Conservation (phyloP, 2,329 filamentous ascomycete species). For the Leptographium lundbergii region DNA sequence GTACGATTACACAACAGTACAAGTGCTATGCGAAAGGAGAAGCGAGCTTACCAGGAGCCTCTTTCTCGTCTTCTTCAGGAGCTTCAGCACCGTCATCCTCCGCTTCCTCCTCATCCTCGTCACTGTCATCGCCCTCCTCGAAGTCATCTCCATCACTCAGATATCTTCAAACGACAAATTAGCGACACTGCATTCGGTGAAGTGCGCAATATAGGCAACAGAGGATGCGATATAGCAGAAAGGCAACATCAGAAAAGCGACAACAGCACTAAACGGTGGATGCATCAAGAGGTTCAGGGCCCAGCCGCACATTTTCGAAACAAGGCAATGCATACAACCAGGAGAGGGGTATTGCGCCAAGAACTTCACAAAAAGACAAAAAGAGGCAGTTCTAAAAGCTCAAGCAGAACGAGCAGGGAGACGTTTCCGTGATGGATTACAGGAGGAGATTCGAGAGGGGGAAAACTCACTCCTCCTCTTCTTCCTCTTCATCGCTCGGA, state of each 20-base stretch:
- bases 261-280: background rate
- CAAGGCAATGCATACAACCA: background rate
- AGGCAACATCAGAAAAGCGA: background rate
- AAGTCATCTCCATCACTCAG: constrained; percentile 15
- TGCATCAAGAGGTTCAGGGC: background rate
- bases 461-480: constrained; percentile 37
- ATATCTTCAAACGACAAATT: constrained; percentile 11
- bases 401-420: background rate
- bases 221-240: background rate
- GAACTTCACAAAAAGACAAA: background rate
- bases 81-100: constrained; percentile 25
- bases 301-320: background rate
- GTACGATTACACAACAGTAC: background rate
- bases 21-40: background rate
- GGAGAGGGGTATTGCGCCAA: background rate
- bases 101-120: constrained; percentile 25
- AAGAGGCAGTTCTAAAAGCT: background rate
- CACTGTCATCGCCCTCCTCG: constrained; percentile 16
- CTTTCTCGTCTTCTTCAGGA: constrained; percentile 18
- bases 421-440: constrained; percentile 7
- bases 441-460: background rate
- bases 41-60: constrained; percentile 4
- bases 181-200: background rate
- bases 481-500: constrained; percentile 37
- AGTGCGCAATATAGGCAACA: background rate